Percentiles rank a stretch among this genome's conserved stretches.
Conservation (phyloP, 306 rosid genomes). For the Cucurbita maxima region DNA sequence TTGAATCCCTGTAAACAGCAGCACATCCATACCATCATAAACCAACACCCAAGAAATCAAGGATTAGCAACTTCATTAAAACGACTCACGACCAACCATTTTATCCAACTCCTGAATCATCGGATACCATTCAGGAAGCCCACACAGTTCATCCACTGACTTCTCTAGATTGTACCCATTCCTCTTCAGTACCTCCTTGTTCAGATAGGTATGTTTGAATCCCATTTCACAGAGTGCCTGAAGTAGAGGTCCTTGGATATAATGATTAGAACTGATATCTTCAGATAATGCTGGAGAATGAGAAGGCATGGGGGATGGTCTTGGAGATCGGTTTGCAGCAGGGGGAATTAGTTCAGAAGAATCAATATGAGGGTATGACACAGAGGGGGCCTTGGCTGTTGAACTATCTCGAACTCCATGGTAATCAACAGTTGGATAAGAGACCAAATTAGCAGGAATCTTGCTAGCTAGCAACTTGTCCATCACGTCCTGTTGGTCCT, state of each 20-base stretch:
- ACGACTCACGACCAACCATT: conserved; percentile 55
- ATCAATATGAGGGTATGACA: conserved; percentile 32
- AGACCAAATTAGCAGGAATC: not conserved
- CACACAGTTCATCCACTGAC: conserved; percentile 72
- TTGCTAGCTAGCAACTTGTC: conserved; percentile 33
- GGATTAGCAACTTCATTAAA: not conserved
- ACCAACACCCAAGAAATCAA: not conserved
- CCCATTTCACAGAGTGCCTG: conserved; percentile 80
- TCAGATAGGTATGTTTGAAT: conserved; percentile 52
- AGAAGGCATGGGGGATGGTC: conserved; percentile 7
- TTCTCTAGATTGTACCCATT: conserved; percentile 57
- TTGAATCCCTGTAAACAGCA: conserved; percentile 60
- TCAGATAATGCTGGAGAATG: conserved; percentile 16
- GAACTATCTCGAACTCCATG: conserved; percentile 3
- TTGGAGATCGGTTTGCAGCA: not conserved
- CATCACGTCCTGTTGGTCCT: conserved; percentile 8
- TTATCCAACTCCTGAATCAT: conserved; percentile 65
- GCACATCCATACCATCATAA: not conserved
- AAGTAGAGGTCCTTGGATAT: conserved; percentile 51
- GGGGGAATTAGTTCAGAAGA: conserved; percentile 13
- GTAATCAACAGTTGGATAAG: not conserved
- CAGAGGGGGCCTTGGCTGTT: conserved; percentile 14
- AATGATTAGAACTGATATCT: conserved; percentile 10
- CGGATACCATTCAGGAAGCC: conserved; percentile 68
- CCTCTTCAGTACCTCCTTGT: conserved; percentile 64